Evolutionary conservation across 768 basidiomycete species (phyloP).

Genomic region (Dentipellis fragilis): DNA sequence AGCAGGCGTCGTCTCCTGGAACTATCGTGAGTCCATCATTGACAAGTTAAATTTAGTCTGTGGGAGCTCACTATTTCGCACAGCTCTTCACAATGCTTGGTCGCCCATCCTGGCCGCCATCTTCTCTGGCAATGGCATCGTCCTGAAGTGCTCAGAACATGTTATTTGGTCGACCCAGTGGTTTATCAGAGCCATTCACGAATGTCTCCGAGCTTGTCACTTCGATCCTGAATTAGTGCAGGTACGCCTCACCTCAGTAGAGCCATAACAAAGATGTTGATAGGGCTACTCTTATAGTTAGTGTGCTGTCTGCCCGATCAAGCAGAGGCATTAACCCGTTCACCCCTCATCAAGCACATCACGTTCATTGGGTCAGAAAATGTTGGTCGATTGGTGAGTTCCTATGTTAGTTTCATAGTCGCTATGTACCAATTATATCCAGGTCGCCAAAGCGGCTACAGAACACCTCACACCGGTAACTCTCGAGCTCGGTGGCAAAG

Average conservation of each 20-base stretch:
- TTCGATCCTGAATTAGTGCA: constrained; percentile 84
- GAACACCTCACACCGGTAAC: constrained; percentile 85
- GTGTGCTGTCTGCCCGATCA: constrained; percentile 86
- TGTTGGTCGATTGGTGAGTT: constrained; percentile 58
- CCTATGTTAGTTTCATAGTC: constrained; percentile 11
- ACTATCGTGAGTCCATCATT: constrained; percentile 54
- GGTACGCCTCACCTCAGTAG: constrained; percentile 22
- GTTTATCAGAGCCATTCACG: constrained; percentile 72
- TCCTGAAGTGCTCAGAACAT: constrained; percentile 87
- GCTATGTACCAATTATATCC: constrained; percentile 2
- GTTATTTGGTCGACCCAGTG: constrained; percentile 86
- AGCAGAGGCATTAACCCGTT: constrained; percentile 72
- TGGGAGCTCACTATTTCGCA: background rate
- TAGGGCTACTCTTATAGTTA: constrained; percentile 29
- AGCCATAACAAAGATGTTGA: background rate
- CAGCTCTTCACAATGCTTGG: constrained; percentile 89
- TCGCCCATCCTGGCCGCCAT: constrained; percentile 88
- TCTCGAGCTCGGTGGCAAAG: constrained; percentile 92
- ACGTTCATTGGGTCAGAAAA: constrained; percentile 85
- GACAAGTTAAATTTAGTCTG: background rate
- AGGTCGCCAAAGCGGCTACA: constrained; percentile 80
- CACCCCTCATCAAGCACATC: constrained; percentile 80
- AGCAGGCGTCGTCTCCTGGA: constrained; percentile 91
- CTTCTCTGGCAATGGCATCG: constrained; percentile 83
- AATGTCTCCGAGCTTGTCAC: constrained; percentile 73